phyloP scores from a whole-genome alignment of 1,284 basidiomycete species.

The Apiotrichum mycotoxinovorans region DNA sequence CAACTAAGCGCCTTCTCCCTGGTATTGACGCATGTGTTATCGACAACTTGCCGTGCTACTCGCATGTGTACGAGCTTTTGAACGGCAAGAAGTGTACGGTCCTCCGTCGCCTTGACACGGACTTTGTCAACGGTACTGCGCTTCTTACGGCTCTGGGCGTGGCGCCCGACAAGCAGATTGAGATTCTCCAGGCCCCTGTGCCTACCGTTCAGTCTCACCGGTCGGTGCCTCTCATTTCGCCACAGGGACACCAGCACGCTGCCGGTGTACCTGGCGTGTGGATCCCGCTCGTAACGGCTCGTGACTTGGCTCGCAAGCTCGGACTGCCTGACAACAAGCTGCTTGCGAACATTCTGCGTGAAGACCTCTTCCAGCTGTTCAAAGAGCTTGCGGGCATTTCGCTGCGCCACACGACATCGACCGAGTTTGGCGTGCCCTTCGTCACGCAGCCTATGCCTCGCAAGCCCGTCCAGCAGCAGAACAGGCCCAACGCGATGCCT shows the following conservation, averaged over 20 bases:
- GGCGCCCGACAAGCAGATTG: constrained; percentile 22
- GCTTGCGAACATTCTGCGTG: constrained; percentile 34
- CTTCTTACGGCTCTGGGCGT: constrained; percentile 39
- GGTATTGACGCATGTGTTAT: constrained; percentile 44
- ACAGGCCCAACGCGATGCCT: constrained; percentile 4
- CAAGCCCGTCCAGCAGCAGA: constrained; percentile 11
- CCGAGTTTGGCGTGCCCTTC: constrained; percentile 35
- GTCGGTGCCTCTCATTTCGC: constrained; percentile 22
- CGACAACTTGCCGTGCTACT: constrained; percentile 45
- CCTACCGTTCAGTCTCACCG: constrained; percentile 26
- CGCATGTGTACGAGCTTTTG: constrained; percentile 29
- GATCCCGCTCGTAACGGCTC: constrained; percentile 37
- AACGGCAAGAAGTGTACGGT: constrained; percentile 27
- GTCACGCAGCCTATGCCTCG: constrained; percentile 18
- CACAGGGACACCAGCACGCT: constrained; percentile 25
- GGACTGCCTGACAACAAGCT: constrained; percentile 20
- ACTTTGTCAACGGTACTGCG: constrained; percentile 45
- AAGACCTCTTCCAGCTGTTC: constrained; percentile 40
- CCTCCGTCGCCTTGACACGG: constrained; percentile 40
- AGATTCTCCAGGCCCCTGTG: constrained; percentile 31
- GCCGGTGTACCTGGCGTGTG: constrained; percentile 41
- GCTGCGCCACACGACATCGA: constrained; percentile 31
- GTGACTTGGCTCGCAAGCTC: constrained; percentile 30
- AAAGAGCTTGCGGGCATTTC: constrained; percentile 35
- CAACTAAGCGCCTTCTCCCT: constrained; percentile 37